phyloP scores from a whole-genome alignment of 2,329 filamentous ascomycete species.

The Aspergillus glaucus region DNA sequence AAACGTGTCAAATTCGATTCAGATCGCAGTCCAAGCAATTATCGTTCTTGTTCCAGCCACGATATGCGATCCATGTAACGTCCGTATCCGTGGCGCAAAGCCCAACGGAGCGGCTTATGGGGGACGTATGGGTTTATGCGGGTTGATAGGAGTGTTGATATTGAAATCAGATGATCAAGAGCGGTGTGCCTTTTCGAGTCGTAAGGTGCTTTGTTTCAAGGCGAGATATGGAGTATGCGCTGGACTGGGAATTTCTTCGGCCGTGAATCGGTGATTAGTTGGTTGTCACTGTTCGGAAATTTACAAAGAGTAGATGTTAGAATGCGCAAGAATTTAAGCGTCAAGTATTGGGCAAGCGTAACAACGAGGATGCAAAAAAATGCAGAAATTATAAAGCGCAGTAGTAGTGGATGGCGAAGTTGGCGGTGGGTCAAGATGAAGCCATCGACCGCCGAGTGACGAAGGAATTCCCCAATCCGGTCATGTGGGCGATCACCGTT shows the following conservation, averaged over 20 bases:
- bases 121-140: neutral
- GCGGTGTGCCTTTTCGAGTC: neutral
- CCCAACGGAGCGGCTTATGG: neutral
- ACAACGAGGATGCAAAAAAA: neutral
- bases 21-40: constrained; percentile 1
- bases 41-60: constrained; percentile 1
- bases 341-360: too few species aligned
- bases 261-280: neutral
- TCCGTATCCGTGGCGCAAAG: neutral
- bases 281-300: neutral
- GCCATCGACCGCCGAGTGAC: neutral
- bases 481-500: neutral
- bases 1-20: neutral
- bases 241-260: neutral
- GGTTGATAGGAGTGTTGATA: neutral
- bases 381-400: neutral
- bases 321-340: too few species aligned
- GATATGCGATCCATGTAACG: constrained; percentile 1
- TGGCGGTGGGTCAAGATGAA: neutral
- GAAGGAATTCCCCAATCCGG: neutral
- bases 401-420: neutral
- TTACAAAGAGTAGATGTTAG: too few species aligned
- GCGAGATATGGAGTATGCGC: too few species aligned
- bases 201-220: neutral
- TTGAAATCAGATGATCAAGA: neutral